phyloP scores from a whole-genome alignment of 2,329 filamentous ascomycete genomes.

The Pseudonectria foliicola region DNA sequence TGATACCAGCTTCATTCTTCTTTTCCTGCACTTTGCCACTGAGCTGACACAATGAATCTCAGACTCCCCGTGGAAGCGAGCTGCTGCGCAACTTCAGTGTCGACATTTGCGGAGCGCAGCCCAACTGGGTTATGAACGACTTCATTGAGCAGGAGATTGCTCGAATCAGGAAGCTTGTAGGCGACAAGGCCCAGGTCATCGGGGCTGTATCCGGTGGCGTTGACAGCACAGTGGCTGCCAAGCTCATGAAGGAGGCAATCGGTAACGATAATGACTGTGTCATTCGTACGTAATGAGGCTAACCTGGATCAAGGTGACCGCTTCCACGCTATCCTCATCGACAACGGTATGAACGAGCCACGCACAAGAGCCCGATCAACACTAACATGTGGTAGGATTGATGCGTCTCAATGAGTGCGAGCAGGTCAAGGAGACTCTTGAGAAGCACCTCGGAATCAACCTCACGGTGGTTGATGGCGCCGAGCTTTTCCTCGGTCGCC shows the following conservation, averaged over 20 bases:
- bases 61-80: conserved; percentile 62
- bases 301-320: conserved; percentile 46
- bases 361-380: conserved; percentile 7
- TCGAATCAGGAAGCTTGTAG: conserved; percentile 75
- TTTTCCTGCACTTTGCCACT: conserved; percentile 2
- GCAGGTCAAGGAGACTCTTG: conserved; percentile 72
- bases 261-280: no score
- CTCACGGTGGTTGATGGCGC: conserved; percentile 78
- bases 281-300: conserved; percentile 13
- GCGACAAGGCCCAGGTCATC: conserved; percentile 73
- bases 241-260: conserved; percentile 81
- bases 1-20: no score
- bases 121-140: conserved; percentile 79
- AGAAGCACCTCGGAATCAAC: conserved; percentile 78
- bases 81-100: conserved; percentile 79
- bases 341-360: conserved; percentile 55
- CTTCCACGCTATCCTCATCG: conserved; percentile 77
- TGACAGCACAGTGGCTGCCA: conserved; percentile 80
- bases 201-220: conserved; percentile 63
- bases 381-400: conserved; percentile 31
- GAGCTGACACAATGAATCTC: conserved; percentile 31
- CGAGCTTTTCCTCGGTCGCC: conserved; percentile 66
- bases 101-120: conserved; percentile 67
- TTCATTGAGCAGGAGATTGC: conserved; percentile 76
- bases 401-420: conserved; percentile 81